Percentiles rank a stretch among this genome's conserved stretches.
These are phyloP conservation scores for Friedmanniomyces endolithicus DNA, from an alignment of 495 filamentous ascomycete species.

Conservation along the genomic window DNA sequence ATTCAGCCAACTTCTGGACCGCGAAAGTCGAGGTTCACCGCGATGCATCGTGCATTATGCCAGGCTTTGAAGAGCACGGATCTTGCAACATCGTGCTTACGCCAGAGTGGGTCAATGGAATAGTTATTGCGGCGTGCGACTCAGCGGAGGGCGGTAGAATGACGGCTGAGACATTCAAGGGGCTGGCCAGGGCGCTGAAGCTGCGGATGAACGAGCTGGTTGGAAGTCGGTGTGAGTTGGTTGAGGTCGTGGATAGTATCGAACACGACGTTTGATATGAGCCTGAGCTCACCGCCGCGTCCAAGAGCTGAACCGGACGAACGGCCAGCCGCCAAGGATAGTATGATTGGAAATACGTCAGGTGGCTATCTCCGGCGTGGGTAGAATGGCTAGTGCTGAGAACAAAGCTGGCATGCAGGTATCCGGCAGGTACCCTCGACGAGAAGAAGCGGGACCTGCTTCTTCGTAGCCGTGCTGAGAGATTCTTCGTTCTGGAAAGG, in stretches of 20 bases:
- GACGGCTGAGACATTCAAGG: background rate
- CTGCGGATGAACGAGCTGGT: background rate
- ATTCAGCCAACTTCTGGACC: background rate
- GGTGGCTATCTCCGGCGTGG: no score
- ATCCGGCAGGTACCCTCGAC: no score
- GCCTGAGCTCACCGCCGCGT: background rate
- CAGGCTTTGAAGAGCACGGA: background rate
- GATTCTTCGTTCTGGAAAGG: no score
- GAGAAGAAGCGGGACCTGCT: no score
- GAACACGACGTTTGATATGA: background rate
- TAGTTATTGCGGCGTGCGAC: constrained; percentile 4
- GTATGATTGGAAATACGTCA: no score
- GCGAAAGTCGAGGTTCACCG: constrained; percentile 10
- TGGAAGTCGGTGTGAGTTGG: background rate
- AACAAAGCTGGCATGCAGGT: no score
- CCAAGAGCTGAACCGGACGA: background rate
- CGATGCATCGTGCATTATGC: constrained; percentile 9
- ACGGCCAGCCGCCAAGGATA: no score
- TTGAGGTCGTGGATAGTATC: background rate
- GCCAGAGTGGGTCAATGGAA: constrained; percentile 13
- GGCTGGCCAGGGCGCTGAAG: constrained; percentile 2
- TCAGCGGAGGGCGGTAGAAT: background rate
- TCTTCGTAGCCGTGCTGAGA: no score
- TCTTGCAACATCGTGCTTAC: background rate
- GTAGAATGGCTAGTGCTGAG: no score